phyloP scores from a whole-genome alignment of 306 rosid species.

The Luffa aegyptiaca region DNA sequence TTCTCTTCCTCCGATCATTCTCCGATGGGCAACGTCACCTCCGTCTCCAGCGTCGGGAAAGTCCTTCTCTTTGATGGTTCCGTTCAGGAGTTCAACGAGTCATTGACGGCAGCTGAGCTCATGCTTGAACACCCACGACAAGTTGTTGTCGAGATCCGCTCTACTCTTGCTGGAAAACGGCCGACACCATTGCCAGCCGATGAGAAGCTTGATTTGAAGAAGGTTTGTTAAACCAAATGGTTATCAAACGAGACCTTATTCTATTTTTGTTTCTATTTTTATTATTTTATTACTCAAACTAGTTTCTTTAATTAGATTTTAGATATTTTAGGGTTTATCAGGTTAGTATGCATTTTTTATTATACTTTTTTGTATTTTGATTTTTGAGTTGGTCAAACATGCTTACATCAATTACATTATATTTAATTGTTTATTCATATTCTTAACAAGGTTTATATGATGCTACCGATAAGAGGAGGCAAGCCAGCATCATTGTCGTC shows the following conservation, averaged over 20 bases:
- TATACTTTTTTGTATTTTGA: no score
- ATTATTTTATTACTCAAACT: not conserved
- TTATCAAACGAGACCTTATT: no score
- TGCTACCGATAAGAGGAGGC: constrained; percentile 71
- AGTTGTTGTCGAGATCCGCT: constrained; percentile 57
- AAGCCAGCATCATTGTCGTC: constrained; percentile 37
- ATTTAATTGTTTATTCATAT: not conserved
- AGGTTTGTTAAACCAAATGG: not conserved
- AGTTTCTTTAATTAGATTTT: not conserved
- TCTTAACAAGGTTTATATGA: constrained; percentile 25
- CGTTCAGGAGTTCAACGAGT: constrained; percentile 41
- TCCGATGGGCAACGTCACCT: constrained; percentile 52
- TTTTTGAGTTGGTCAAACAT: no score
- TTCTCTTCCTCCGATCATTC: not conserved
- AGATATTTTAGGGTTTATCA: not conserved
- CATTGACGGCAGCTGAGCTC: constrained; percentile 60
- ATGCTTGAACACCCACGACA: constrained; percentile 87
- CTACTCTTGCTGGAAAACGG: constrained; percentile 31
- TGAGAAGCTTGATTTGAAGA: constrained; percentile 36
- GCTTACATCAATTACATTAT: not conserved
- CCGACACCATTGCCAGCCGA: constrained; percentile 69
- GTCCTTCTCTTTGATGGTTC: constrained; percentile 58
- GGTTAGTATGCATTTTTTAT: not conserved
- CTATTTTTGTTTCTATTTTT: no score
- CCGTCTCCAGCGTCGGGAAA: constrained; percentile 26